Conservation (phyloP, 148 eudicot species). For the Vaccinium vitisidaea region DNA sequence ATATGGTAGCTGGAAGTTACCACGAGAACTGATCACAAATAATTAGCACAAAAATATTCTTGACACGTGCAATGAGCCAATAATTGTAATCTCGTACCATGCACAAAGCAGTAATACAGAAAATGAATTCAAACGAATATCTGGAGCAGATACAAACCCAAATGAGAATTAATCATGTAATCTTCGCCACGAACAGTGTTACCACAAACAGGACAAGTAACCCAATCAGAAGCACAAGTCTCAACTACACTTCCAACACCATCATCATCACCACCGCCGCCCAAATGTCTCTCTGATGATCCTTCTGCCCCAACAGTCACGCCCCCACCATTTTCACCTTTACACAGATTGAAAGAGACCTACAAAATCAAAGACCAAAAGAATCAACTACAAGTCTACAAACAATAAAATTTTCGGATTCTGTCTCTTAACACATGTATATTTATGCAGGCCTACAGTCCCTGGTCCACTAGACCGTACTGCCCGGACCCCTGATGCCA, state of each 20-base stretch:
- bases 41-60: neutral
- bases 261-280: neutral
- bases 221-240: conserved; percentile 20
- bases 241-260: conserved; percentile 2
- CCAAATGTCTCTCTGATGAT: conserved; percentile 4
- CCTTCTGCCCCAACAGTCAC: neutral
- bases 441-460: neutral
- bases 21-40: neutral
- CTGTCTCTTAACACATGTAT: neutral
- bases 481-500: neutral
- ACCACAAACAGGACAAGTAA: conserved; percentile 55
- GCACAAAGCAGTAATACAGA: neutral
- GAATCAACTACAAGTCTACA: neutral
- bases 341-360: conserved; percentile 22
- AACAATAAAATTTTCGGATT: neutral
- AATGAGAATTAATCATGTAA: conserved; percentile 44
- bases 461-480: neutral
- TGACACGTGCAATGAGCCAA: neutral
- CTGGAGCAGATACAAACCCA: conserved; percentile 29
- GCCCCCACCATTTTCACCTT: neutral
- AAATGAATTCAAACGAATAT: neutral
- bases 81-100: neutral
- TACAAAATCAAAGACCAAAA: conserved; percentile 1
- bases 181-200: conserved; percentile 41
- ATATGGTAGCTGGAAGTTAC: neutral